phyloP scores from a whole-genome alignment of 1,284 basidiomycete species.

The Vanrija sp. region DNA sequence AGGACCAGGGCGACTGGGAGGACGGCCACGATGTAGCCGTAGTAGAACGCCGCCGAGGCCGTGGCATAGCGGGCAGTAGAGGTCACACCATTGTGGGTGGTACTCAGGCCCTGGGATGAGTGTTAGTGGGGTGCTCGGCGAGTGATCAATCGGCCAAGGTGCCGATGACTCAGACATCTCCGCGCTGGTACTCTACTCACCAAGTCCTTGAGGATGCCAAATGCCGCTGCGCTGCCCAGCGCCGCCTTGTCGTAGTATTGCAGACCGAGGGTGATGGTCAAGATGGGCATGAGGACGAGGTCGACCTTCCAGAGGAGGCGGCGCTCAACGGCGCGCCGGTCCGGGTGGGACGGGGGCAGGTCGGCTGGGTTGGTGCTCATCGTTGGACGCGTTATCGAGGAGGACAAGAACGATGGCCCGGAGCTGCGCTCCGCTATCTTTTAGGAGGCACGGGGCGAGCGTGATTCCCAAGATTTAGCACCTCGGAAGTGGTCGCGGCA shows the following conservation, averaged over 20 bases:
- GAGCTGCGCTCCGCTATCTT: no score
- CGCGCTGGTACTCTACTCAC: constrained; percentile 10
- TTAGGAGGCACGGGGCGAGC: no score
- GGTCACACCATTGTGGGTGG: constrained; percentile 37
- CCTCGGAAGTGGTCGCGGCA: no score
- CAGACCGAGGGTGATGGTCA: constrained; percentile 51
- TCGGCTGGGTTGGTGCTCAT: not conserved
- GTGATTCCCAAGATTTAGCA: no score
- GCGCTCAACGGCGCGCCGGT: constrained; percentile 22
- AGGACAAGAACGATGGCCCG: no score
- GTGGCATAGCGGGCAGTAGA: constrained; percentile 46
- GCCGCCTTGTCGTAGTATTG: constrained; percentile 55
- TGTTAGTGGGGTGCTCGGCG: not conserved
- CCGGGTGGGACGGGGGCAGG: not conserved
- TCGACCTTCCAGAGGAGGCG: constrained; percentile 41
- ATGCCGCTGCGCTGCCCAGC: constrained; percentile 52
- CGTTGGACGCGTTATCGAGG: no score
- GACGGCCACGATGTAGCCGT: constrained; percentile 51
- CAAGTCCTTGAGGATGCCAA: constrained; percentile 53
- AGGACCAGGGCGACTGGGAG: constrained; percentile 52
- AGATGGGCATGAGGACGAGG: constrained; percentile 47
- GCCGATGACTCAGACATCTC: not conserved
- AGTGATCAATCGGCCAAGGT: not conserved
- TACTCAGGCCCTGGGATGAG: constrained; percentile 26
- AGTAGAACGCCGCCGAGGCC: constrained; percentile 52